These are phyloP conservation scores for Coemansia sp. DNA, from an alignment of 192 early-diverging fungal genomes.

Conservation along the genomic window DNA sequence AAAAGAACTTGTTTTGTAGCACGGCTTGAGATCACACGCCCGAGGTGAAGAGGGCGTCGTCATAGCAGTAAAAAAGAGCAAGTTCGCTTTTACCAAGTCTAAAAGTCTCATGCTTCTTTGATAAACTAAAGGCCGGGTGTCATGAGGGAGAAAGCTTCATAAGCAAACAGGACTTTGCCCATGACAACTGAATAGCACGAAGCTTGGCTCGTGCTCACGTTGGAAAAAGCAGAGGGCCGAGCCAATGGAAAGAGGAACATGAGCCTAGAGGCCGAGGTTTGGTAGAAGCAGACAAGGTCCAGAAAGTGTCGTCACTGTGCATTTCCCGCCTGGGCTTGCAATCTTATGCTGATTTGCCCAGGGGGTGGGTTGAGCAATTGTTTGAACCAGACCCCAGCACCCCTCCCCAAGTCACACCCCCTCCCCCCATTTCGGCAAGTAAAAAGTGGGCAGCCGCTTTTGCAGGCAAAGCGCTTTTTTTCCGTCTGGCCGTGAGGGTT, in stretches of 20 bases:
- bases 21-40: no score
- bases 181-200: no score
- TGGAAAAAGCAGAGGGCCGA: constrained; percentile 1
- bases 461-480: constrained; percentile 1
- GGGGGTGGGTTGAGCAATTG: constrained; percentile 35
- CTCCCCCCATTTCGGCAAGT: constrained; percentile 18
- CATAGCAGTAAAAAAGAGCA: no score
- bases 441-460: constrained; percentile 6
- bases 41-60: no score
- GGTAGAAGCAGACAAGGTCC: no score
- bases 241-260: background rate
- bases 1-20: no score
- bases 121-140: no score
- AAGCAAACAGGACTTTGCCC: no score
- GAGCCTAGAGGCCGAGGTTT: no score
- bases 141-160: no score
- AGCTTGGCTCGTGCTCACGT: constrained; percentile 8
- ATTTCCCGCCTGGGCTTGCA: background rate
- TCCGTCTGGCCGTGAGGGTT: constrained; percentile 5
- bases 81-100: no score
- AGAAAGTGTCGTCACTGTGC: background rate
- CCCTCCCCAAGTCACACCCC: constrained; percentile 30
- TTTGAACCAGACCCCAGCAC: constrained; percentile 38
- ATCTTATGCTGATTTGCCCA: background rate
- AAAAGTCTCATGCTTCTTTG: no score